These are phyloP conservation scores for Penicillium psychrosexuale DNA, from an alignment of 2,329 filamentous ascomycete genomes.

Conservation along the genomic window DNA sequence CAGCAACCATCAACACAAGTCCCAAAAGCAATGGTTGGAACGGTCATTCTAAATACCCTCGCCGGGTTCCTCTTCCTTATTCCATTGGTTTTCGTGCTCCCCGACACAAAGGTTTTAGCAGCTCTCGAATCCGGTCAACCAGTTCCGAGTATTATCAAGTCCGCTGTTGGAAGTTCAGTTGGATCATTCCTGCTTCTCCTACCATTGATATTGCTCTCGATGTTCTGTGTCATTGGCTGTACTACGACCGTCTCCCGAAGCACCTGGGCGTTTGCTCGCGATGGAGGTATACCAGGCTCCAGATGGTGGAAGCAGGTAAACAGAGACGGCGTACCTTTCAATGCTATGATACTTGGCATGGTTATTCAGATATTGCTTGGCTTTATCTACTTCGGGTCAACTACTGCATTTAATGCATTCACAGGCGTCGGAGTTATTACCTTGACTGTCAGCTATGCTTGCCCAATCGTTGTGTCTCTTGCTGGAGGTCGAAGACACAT, in stretches of 20 bases:
- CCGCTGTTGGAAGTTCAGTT: constrained; percentile 64
- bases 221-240: constrained; percentile 68
- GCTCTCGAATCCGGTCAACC: constrained; percentile 66
- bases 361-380: constrained; percentile 66
- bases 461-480: constrained; percentile 63
- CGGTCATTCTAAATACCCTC: constrained; percentile 60
- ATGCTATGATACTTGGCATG: constrained; percentile 64
- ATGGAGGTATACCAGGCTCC: constrained; percentile 67
- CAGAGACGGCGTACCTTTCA: constrained; percentile 62
- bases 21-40: constrained; percentile 65
- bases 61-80: constrained; percentile 66
- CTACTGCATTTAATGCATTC: constrained; percentile 73
- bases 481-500: constrained; percentile 55
- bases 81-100: constrained; percentile 70
- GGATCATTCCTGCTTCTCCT: constrained; percentile 72
- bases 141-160: constrained; percentile 70
- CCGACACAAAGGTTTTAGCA: constrained; percentile 61
- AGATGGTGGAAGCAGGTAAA: constrained; percentile 62
- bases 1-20: constrained; percentile 62
- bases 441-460: constrained; percentile 65
- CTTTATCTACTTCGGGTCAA: constrained; percentile 72
- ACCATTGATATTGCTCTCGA: constrained; percentile 64
- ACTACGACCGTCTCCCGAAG: constrained; percentile 69
- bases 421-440: constrained; percentile 75
- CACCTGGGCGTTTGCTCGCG: constrained; percentile 70